Conservation (phyloP, 2,329 filamentous ascomycete genomes). For the Phyllachora maydis region DNA sequence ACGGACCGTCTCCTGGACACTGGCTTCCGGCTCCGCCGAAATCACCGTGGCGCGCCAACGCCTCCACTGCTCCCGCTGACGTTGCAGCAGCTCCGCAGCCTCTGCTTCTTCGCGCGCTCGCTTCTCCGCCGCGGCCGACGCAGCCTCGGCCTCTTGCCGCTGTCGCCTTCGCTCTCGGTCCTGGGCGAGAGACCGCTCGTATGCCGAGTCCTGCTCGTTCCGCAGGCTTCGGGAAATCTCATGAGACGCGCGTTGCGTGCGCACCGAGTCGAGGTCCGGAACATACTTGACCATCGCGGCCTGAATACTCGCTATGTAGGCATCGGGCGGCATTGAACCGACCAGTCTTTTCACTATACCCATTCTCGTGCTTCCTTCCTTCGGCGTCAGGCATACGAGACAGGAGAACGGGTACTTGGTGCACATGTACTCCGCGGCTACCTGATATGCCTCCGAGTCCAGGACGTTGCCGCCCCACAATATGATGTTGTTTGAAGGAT, state of each 20-base stretch:
- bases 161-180: constrained; percentile 70
- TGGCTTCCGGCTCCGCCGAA: constrained; percentile 41
- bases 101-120: constrained; percentile 37
- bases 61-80: constrained; percentile 46
- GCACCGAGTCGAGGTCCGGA: constrained; percentile 52
- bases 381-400: constrained; percentile 71
- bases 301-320: constrained; percentile 60
- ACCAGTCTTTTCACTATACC: constrained; percentile 64
- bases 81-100: constrained; percentile 28
- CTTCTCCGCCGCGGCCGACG: constrained; percentile 44
- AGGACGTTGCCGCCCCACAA: constrained; percentile 87
- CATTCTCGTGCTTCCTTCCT: constrained; percentile 72
- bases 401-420: constrained; percentile 87
- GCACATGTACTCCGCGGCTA: constrained; percentile 67
- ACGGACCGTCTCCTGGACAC: constrained; percentile 49
- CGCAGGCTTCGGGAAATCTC: constrained; percentile 63
- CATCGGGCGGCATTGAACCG: constrained; percentile 46
- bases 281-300: constrained; percentile 54
- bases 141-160: constrained; percentile 54
- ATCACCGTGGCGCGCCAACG: constrained; percentile 56
- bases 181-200: constrained; percentile 74
- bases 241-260: constrained; percentile 61
- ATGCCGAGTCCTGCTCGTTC: constrained; percentile 81
- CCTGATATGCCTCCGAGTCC: constrained; percentile 87
- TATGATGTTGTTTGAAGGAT: constrained; percentile 59